Conservation (phyloP, 495 filamentous ascomycete species). For the Melanomma pulvis-pyrius region DNA sequence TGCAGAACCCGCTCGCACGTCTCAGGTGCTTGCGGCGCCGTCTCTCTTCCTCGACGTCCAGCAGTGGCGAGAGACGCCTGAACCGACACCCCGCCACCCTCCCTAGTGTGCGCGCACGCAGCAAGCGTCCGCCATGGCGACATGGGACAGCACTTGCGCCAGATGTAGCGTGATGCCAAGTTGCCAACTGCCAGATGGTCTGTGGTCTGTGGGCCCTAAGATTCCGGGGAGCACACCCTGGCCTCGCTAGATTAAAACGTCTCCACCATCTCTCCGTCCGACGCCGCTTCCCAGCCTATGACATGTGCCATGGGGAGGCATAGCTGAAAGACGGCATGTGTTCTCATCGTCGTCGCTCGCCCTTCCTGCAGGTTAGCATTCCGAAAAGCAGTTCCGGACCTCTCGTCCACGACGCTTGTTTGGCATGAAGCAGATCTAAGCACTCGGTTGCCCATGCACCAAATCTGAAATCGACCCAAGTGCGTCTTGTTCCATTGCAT, state of each 20-base stretch:
- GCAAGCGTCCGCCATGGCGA: constrained; percentile 8
- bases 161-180: not conserved
- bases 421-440: no score
- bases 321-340: not conserved
- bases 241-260: not conserved
- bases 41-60: not conserved
- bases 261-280: not conserved
- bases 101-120: not conserved
- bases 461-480: not conserved
- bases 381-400: not conserved
- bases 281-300: not conserved
- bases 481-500: not conserved
- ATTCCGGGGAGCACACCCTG: not conserved
- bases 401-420: no score
- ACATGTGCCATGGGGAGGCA: not conserved
- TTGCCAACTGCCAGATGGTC: constrained; percentile 2
- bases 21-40: not conserved
- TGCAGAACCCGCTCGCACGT: not conserved
- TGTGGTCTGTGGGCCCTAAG: not conserved
- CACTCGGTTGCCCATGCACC: not conserved
- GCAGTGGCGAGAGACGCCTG: not conserved
- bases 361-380: not conserved
- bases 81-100: not conserved
- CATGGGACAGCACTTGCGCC: not conserved
- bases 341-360: not conserved